Conservation (phyloP, 2,329 filamentous ascomycete species). For the Aureobasidium melanogenum region DNA sequence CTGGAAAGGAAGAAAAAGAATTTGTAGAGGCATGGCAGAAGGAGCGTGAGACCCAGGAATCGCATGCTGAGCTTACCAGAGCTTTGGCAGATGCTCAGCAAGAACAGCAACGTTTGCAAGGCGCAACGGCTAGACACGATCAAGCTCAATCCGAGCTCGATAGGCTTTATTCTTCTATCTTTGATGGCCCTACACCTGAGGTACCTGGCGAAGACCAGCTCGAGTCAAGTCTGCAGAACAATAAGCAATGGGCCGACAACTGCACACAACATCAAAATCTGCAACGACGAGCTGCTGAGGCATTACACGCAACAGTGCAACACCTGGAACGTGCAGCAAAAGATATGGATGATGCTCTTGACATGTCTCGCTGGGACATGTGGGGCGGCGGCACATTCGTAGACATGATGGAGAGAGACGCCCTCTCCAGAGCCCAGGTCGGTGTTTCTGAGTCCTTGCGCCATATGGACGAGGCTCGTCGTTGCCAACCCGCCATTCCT, state of each 20-base stretch:
- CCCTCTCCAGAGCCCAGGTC: slow-evolving; percentile 41
- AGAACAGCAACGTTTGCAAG: slow-evolving; percentile 30
- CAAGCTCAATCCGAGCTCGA: slow-evolving; percentile 42
- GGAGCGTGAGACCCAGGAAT: slow-evolving; percentile 37
- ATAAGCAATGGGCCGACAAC: slow-evolving; percentile 11
- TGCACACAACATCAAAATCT: slow-evolving; percentile 31
- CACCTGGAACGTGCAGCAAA: slow-evolving; percentile 29
- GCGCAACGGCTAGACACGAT: slow-evolving; percentile 28
- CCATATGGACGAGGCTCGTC: slow-evolving; percentile 19
- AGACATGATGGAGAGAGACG: slow-evolving; percentile 47
- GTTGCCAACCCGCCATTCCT: slow-evolving; percentile 19
- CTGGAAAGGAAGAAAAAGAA: slow-evolving; percentile 46
- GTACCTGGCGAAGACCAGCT: slow-evolving; percentile 46
- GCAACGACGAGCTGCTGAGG: slow-evolving; percentile 31
- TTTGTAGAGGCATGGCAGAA: slow-evolving; percentile 46
- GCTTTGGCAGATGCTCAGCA: slow-evolving; percentile 35
- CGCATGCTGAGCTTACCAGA: slow-evolving; percentile 32
- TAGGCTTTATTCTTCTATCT: slow-evolving; percentile 45
- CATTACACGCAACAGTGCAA: slow-evolving; percentile 27
- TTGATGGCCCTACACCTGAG: slow-evolving; percentile 43
- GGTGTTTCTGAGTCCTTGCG: slow-evolving; percentile 31
- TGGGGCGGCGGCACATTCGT: slow-evolving; percentile 41
- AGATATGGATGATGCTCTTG: slow-evolving; percentile 36
- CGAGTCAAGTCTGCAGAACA: slow-evolving; percentile 24
- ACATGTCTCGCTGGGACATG: slow-evolving; percentile 38